phyloP scores from a whole-genome alignment of 2,329 filamentous ascomycete genomes.

The Colletotrichum abscissum region DNA sequence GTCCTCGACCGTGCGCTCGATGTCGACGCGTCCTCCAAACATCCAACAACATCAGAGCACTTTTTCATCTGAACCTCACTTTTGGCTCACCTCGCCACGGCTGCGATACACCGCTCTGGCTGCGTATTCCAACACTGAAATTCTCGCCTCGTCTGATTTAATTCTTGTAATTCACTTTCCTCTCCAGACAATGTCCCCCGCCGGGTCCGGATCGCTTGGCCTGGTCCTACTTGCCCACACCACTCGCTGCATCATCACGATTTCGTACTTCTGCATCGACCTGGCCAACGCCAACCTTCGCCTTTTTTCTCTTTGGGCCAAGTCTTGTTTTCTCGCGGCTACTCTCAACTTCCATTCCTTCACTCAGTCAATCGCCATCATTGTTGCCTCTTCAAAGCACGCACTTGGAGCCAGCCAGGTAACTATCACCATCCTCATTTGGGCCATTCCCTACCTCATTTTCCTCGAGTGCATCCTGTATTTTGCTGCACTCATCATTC shows the following conservation, averaged over 20 bases:
- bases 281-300: background rate
- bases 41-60: constrained; percentile 22
- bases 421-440: constrained; percentile 1
- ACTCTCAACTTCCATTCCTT: background rate
- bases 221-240: constrained; percentile 11
- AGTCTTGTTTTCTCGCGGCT: background rate
- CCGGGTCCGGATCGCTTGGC: constrained; percentile 11
- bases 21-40: constrained; percentile 9
- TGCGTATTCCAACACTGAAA: background rate
- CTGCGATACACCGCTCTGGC: background rate
- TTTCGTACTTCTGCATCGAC: background rate
- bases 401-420: background rate
- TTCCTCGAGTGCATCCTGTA: constrained; percentile 1
- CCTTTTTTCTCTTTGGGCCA: background rate
- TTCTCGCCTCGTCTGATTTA: constrained; percentile 2
- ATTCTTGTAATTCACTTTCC: background rate
- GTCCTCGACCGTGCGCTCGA: background rate
- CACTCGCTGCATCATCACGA: constrained; percentile 5
- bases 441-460: background rate
- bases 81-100: background rate
- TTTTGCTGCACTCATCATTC: background rate
- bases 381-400: background rate
- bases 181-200: constrained; percentile 13
- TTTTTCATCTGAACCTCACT: constrained; percentile 29
- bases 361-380: background rate